A percentile compares a stretch with the other conserved stretches of the same genome.
These are phyloP conservation scores for Scheffersomyces ergatensis DNA, from an alignment of 805 yeast species.

Conservation along the genomic window DNA sequence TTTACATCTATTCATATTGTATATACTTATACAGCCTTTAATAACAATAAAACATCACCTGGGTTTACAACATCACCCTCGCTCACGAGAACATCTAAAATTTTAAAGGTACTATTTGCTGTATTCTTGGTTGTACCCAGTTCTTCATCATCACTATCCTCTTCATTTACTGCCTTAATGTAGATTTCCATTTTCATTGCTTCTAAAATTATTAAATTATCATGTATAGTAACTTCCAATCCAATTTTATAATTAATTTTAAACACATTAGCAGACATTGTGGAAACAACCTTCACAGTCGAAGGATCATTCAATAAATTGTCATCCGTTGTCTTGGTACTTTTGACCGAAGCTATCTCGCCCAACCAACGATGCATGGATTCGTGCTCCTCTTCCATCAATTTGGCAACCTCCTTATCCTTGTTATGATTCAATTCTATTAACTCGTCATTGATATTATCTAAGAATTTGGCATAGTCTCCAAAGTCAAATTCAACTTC, in stretches of 20 bases:
- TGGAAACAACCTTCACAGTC: constrained; percentile 15
- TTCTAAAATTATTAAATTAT: constrained; percentile 23
- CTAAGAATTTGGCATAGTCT: constrained; percentile 23
- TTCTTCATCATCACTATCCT: constrained; percentile 10
- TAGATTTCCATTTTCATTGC: constrained; percentile 38
- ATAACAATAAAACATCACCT: constrained; percentile 16
- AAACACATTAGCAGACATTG: constrained; percentile 32
- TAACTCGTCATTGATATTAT: constrained; percentile 21
- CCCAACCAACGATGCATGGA: constrained; percentile 16
- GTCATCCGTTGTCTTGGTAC: constrained; percentile 9
- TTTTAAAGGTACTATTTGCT: constrained; percentile 9
- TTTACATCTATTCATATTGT: too few relatives aligned
- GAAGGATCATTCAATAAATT: constrained; percentile 17
- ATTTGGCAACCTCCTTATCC: constrained; percentile 9
- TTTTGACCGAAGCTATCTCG: constrained; percentile 12
- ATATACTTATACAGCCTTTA: too few relatives aligned
- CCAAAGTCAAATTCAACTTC: constrained; percentile 28
- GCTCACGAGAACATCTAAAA: constrained; percentile 22
- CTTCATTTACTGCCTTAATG: constrained; percentile 15
- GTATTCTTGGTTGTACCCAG: neutral
- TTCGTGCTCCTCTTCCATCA: constrained; percentile 15
- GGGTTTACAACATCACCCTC: constrained; percentile 31
- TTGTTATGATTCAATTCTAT: constrained; percentile 9
- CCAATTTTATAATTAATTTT: constrained; percentile 22
- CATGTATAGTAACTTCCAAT: constrained; percentile 14